These are phyloP conservation scores for Fulvia fulva DNA, from an alignment of 2,329 filamentous ascomycete genomes.

Conservation along the genomic window DNA sequence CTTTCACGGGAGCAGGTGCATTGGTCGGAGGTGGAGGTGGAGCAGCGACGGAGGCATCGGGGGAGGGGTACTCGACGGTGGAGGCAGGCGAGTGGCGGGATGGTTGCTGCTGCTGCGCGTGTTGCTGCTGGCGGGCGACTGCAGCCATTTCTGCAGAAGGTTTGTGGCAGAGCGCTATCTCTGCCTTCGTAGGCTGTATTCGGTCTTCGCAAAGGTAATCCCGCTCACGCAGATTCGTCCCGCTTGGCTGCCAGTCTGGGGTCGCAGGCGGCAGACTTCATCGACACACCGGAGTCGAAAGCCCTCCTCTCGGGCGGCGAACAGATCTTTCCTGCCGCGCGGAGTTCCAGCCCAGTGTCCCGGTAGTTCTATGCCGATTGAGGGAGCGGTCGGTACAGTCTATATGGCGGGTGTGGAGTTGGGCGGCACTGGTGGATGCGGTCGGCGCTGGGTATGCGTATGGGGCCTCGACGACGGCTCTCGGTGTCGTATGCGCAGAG, in stretches of 20 bases:
- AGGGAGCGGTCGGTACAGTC: too few species aligned
- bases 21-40: slow-evolving; percentile 40
- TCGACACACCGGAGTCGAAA: background rate
- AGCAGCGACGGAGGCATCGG: slow-evolving; percentile 20
- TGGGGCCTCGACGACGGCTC: background rate
- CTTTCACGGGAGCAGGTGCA: slow-evolving; percentile 50
- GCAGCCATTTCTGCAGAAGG: slow-evolving; percentile 28
- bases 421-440: background rate
- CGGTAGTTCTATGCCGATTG: too few species aligned
- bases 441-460: background rate
- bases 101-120: slow-evolving; percentile 20
- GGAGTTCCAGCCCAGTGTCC: too few species aligned
- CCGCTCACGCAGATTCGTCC: background rate
- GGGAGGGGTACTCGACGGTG: slow-evolving; percentile 32
- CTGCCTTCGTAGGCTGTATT: background rate
- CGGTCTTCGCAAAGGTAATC: background rate
- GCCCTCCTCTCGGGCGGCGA: too few species aligned
- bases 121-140: slow-evolving; percentile 29
- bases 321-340: too few species aligned
- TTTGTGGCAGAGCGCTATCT: slow-evolving; percentile 1
- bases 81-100: slow-evolving; percentile 29
- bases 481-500: background rate
- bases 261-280: background rate
- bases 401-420: too few species aligned
- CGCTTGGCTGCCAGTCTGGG: background rate